Conservation (phyloP, 139 green algal species). For the Eudorina sp. region DNA sequence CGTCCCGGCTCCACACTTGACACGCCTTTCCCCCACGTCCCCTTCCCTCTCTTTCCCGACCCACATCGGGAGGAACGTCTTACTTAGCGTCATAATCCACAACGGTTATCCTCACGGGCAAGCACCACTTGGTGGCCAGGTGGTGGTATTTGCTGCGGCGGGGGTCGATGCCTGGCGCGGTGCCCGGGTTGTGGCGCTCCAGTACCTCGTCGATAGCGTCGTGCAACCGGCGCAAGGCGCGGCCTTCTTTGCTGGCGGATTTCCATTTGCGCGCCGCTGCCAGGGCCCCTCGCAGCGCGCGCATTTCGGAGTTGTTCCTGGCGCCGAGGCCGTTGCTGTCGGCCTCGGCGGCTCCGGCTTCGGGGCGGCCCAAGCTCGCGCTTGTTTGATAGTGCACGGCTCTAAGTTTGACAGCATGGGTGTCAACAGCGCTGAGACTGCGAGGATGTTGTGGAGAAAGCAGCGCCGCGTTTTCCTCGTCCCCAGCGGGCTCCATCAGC, state of each 20-base stretch:
- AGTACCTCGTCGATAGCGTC: constrained; percentile 8
- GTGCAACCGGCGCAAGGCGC: background rate
- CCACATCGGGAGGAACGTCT: too few relatives aligned
- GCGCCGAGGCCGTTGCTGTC: background rate
- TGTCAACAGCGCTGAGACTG: background rate
- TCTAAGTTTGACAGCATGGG: background rate
- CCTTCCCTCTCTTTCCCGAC: too few relatives aligned
- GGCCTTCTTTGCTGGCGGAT: background rate
- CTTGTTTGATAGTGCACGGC: background rate
- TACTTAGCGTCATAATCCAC: constrained; percentile 29
- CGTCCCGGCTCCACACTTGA: too few relatives aligned
- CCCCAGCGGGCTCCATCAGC: background rate
- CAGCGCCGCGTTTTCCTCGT: constrained; percentile 12
- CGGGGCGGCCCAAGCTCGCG: background rate
- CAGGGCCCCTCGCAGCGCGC: background rate
- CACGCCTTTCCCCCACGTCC: too few relatives aligned
- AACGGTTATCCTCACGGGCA: background rate
- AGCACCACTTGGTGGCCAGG: constrained; percentile 32
- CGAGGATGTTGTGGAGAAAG: background rate
- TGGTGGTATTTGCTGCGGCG: constrained; percentile 38
- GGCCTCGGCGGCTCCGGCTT: background rate
- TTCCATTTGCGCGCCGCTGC: background rate
- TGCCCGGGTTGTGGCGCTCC: constrained; percentile 33
- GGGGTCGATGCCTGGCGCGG: constrained; percentile 33
- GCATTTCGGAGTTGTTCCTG: too few relatives aligned